These are phyloP conservation scores for Monosporascus cannonballus DNA, from an alignment of 2,329 filamentous ascomycete species.

Conservation along the genomic window DNA sequence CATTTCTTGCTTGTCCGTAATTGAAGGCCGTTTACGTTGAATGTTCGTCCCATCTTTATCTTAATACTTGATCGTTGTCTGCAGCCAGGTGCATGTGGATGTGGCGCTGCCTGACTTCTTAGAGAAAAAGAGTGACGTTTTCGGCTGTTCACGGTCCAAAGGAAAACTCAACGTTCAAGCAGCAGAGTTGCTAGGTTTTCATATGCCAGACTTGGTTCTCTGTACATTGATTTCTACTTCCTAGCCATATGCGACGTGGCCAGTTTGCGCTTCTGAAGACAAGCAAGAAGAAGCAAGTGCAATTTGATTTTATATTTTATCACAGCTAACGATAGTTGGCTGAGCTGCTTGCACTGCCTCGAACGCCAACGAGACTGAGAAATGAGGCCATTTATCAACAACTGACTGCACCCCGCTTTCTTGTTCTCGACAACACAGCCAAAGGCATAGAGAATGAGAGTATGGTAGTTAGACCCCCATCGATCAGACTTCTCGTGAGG, in stretches of 20 bases:
- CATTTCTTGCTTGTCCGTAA: too few relatives aligned
- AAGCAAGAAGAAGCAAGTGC: neutral
- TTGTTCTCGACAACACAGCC: neutral
- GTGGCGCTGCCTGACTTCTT: neutral
- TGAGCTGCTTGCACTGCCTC: neutral
- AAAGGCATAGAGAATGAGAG: neutral
- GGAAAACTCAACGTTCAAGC: neutral
- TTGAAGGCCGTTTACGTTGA: too few relatives aligned
- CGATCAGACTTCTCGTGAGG: neutral
- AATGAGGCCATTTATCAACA: neutral
- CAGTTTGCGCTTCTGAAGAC: neutral
- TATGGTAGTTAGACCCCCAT: neutral
- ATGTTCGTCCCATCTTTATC: neutral
- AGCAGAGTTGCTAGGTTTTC: neutral
- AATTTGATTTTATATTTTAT: neutral
- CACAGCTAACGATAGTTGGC: neutral
- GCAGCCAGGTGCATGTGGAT: neutral
- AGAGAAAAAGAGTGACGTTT: neutral
- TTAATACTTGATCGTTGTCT: neutral
- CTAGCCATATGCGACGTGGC: neutral
- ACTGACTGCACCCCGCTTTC: neutral
- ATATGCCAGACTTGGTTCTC: too few relatives aligned
- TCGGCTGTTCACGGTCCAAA: neutral
- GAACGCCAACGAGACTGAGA: neutral
- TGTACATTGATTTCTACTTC: neutral